These are phyloP conservation scores for Alloteropsis angusta DNA, from an alignment of 202 grass and related monocot genomes.

Conservation along the genomic window DNA sequence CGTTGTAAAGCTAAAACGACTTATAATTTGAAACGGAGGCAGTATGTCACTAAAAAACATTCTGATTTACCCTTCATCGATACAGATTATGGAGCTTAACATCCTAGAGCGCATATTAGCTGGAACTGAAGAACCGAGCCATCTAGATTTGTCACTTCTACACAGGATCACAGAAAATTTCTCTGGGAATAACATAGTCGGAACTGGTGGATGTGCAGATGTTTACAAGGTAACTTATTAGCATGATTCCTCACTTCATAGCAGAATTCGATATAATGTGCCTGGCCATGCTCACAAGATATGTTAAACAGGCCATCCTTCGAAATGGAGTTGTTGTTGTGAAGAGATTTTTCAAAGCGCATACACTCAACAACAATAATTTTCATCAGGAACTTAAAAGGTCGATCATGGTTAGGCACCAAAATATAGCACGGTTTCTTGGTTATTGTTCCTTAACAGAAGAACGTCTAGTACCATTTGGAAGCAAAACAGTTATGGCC, in stretches of 20 bases:
- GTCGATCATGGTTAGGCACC: background rate
- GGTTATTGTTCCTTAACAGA: background rate
- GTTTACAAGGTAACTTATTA: background rate
- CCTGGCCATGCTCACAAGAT: background rate
- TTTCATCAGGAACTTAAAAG: background rate
- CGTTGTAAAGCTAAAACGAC: too few relatives aligned
- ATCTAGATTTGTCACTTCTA: background rate
- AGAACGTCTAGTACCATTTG: background rate
- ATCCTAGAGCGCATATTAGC: background rate
- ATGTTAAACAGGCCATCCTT: background rate
- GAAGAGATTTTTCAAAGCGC: background rate
- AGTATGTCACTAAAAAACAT: too few relatives aligned
- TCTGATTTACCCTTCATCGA: too few relatives aligned
- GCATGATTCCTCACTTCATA: background rate
- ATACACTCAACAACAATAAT: background rate
- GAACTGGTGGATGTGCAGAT: background rate
- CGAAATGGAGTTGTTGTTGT: background rate
- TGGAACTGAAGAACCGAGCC: background rate
- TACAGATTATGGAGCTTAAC: background rate
- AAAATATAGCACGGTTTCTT: background rate
- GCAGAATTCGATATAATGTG: too few relatives aligned
- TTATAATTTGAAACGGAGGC: too few relatives aligned
- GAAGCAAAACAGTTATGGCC: too few relatives aligned
- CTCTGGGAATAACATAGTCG: background rate
- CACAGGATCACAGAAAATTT: background rate